phyloP scores from a whole-genome alignment of 164 flowering plant species.

The Kalanchoe fedtschenkoi region DNA sequence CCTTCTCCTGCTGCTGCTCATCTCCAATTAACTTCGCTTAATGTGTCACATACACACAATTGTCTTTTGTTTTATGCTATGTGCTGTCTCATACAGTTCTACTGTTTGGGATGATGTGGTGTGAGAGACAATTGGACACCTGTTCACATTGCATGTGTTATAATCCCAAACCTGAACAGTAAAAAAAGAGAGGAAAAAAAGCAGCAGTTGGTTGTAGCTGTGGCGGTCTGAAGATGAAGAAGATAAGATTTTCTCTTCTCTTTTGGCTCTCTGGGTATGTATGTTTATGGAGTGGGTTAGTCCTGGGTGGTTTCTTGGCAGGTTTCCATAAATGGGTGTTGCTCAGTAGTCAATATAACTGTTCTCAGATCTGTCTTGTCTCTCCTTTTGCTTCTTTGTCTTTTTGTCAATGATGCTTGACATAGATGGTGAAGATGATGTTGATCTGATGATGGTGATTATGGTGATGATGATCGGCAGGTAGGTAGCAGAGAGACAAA shows the following conservation, averaged over 20 bases:
- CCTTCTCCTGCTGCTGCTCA: background rate
- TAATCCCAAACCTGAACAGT: slow-evolving; percentile 1
- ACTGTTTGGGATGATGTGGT: background rate
- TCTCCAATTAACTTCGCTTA: no score
- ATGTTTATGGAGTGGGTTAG: background rate
- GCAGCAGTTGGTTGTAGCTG: background rate
- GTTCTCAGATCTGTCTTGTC: background rate
- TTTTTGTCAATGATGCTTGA: background rate
- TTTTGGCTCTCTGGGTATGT: background rate
- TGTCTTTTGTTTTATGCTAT: background rate
- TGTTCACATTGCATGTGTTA: background rate
- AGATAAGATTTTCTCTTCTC: background rate
- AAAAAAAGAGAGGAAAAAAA: background rate
- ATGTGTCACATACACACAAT: no score
- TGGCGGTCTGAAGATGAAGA: background rate
- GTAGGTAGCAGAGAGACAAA: background rate
- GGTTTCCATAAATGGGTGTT: slow-evolving; percentile 2
- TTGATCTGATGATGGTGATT: background rate
- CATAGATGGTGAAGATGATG: background rate
- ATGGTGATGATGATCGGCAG: no score
- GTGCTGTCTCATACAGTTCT: background rate
- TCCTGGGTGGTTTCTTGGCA: background rate
- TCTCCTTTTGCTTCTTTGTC: background rate
- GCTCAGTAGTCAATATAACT: background rate
- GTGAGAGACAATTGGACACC: background rate